These are phyloP conservation scores for Tilletia horrida DNA, from an alignment of 1,284 basidiomycete species.

Conservation along the genomic window DNA sequence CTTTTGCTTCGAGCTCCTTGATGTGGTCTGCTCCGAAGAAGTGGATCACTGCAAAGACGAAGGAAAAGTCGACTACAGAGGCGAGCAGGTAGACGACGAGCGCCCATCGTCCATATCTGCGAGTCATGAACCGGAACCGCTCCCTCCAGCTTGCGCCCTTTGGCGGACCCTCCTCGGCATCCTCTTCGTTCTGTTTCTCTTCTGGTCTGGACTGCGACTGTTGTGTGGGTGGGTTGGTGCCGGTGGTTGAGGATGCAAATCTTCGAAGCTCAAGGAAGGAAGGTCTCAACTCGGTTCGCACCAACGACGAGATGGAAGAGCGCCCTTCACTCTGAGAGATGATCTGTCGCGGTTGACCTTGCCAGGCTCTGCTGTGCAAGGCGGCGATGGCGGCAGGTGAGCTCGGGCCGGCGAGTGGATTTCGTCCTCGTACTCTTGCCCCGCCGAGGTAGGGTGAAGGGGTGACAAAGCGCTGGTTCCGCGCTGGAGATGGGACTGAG, in stretches of 20 bases:
- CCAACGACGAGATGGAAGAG: no score
- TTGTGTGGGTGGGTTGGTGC: not conserved
- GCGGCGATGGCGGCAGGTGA: no score
- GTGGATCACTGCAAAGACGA: constrained; percentile 80
- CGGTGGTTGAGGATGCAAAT: not conserved
- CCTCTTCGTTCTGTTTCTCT: not conserved
- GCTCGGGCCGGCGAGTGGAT: no score
- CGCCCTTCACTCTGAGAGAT: no score
- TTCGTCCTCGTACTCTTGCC: no score
- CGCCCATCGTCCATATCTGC: constrained; percentile 54
- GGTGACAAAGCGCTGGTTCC: no score
- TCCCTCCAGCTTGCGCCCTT: constrained; percentile 13
- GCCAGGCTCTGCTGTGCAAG: no score
- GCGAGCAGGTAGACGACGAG: constrained; percentile 47
- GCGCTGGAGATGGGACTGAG: no score
- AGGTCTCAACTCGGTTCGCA: no score
- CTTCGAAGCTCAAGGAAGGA: no score
- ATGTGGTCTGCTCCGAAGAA: constrained; percentile 87
- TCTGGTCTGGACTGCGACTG: not conserved
- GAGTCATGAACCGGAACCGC: constrained; percentile 39
- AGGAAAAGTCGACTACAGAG: constrained; percentile 45
- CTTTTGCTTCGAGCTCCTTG: constrained; percentile 64
- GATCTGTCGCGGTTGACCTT: no score
- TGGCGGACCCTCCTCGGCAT: not conserved
- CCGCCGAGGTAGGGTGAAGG: no score